A percentile compares a stretch with the other conserved stretches of the same genome.
phyloP scores from a whole-genome alignment of 2,329 filamentous ascomycete species.

The Aspergillus sp. region DNA sequence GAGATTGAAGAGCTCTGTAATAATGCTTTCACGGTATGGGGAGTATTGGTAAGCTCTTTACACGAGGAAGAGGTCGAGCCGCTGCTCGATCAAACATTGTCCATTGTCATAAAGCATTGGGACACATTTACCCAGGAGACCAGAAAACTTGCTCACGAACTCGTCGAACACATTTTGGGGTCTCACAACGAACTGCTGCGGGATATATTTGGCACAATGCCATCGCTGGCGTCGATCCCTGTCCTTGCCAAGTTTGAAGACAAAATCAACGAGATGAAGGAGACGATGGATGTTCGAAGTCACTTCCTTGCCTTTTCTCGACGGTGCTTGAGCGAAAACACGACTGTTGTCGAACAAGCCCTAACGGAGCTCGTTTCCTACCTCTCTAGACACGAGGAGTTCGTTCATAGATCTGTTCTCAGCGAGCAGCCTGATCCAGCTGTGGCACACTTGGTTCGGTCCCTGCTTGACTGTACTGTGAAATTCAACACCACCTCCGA shows the following conservation, averaged over 20 bases:
- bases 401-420: constrained; percentile 77
- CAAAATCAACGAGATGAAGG: constrained; percentile 68
- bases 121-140: constrained; percentile 64
- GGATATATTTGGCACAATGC: constrained; percentile 73
- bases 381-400: constrained; percentile 72
- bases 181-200: constrained; percentile 65
- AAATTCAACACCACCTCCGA: constrained; percentile 73
- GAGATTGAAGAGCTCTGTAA: constrained; percentile 74
- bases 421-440: constrained; percentile 82
- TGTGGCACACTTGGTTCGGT: constrained; percentile 71
- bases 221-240: constrained; percentile 73
- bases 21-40: constrained; percentile 82
- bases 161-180: constrained; percentile 69
- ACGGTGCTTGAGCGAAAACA: constrained; percentile 80
- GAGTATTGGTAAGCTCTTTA: constrained; percentile 73
- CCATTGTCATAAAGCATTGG: constrained; percentile 86
- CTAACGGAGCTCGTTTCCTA: constrained; percentile 76
- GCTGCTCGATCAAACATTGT: constrained; percentile 86
- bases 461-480: constrained; percentile 82
- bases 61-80: constrained; percentile 78
- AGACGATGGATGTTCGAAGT: constrained; percentile 67
- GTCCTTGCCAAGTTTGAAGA: constrained; percentile 70
- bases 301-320: constrained; percentile 72
- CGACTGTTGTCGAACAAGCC: constrained; percentile 81
- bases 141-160: constrained; percentile 61